Percentiles rank a stretch among this genome's conserved stretches.
These are phyloP conservation scores for Scytalidium sp. DNA, from an alignment of 2,329 filamentous ascomycete genomes.

Conservation along the genomic window DNA sequence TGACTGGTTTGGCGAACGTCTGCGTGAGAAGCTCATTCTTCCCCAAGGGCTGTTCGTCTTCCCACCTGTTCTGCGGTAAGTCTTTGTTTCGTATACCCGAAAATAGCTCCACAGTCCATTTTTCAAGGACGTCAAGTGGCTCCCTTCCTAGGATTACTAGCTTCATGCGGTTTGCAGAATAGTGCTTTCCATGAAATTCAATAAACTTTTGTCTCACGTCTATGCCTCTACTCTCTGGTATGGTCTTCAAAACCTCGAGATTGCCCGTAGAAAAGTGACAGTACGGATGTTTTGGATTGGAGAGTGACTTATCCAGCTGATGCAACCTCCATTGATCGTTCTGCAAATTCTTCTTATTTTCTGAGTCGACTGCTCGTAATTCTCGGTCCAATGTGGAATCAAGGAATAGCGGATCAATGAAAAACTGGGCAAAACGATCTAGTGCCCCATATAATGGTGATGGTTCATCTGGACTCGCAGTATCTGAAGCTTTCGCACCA, in stretches of 20 bases:
- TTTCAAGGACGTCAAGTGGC: conserved; percentile 62
- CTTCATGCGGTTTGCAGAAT: conserved; percentile 75
- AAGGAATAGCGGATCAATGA: conserved; percentile 68
- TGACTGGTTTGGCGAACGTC: conserved; percentile 70
- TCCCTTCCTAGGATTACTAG: conserved; percentile 67
- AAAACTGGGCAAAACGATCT: conserved; percentile 74
- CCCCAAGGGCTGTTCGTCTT: conserved; percentile 56
- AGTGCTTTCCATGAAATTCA: conserved; percentile 68
- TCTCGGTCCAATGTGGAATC: conserved; percentile 69
- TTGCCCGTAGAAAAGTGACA: conserved; percentile 74
- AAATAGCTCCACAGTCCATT: conserved; percentile 68
- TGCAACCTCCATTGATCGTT: conserved; percentile 69
- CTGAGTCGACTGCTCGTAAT: conserved; percentile 69
- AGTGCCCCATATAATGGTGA: conserved; percentile 70
- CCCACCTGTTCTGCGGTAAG: conserved; percentile 63
- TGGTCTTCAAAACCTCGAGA: conserved; percentile 65
- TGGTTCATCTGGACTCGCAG: conserved; percentile 47
- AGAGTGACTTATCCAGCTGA: conserved; percentile 68
- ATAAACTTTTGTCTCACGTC: conserved; percentile 72
- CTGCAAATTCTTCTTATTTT: conserved; percentile 79
- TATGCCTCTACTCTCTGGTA: conserved; percentile 63
- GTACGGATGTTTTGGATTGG: conserved; percentile 68
- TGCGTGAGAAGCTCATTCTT: conserved; percentile 60
- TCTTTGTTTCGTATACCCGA: conserved; percentile 66
- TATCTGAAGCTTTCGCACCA: conserved; percentile 74